Percentiles rank a stretch among this genome's conserved stretches.
Conservation (phyloP, 306 rosid species). For the Coriaria nepalensis region DNA sequence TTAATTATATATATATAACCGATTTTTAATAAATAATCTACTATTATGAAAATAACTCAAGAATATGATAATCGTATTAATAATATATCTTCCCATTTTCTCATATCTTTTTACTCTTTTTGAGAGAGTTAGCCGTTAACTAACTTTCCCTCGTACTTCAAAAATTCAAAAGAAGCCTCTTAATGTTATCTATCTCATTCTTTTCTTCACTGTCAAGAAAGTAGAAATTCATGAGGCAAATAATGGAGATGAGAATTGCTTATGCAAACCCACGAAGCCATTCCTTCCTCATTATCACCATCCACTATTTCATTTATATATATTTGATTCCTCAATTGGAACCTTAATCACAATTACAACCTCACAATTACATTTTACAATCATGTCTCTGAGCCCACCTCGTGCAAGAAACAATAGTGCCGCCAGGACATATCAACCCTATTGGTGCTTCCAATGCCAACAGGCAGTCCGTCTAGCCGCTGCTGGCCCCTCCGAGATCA, state of each 20-base stretch:
- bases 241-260: conserved; percentile 1
- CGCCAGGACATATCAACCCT: conserved; percentile 26
- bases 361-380: neutral
- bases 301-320: neutral
- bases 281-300: conserved; percentile 5
- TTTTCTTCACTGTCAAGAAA: conserved; percentile 5
- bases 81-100: too few relatives aligned
- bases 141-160: neutral
- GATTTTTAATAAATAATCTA: too few relatives aligned
- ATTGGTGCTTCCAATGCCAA: conserved; percentile 76
- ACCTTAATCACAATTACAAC: neutral
- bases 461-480: conserved; percentile 33
- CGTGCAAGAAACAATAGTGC: neutral
- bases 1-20: too few relatives aligned
- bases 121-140: conserved; percentile 2
- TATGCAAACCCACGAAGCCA: conserved; percentile 10
- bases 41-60: too few relatives aligned
- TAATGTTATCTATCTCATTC: conserved; percentile 8
- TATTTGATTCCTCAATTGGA: neutral
- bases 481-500: conserved; percentile 17
- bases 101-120: neutral
- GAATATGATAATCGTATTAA: too few relatives aligned
- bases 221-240: neutral
- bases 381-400: conserved; percentile 6
- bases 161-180: neutral